Evolutionary conservation across 768 basidiomycete species (phyloP), one percentile per base, ranked within the genome.

Genomic region (Mycena latifolia): DNA sequence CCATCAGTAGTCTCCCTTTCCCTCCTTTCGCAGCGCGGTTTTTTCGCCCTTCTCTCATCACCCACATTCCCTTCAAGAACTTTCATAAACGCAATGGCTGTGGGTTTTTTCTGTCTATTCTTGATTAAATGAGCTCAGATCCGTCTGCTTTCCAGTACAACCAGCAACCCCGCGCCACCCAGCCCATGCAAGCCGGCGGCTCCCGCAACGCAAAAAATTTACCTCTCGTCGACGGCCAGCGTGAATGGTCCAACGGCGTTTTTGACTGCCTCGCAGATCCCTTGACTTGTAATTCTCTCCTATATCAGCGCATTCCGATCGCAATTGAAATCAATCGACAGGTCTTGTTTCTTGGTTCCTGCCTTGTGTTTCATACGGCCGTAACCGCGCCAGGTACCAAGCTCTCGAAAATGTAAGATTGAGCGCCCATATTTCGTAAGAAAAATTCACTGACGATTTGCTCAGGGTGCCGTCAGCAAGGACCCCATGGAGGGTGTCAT

Each of bases 261-360:
- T 70, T 70, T 43, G 65, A 66, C 61, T 70, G 69, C 48, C 50
- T 70, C 33, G 14, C 56, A 20, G 69, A 70, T 9, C 69, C 69
- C 22, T 56, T 70, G 9, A 70, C 69, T 17, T 70, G 69, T 66
- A 29, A 11, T 57, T 28, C 37, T n/a, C 27, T 29, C 27, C 12
- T 25, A 2, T 25, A 12, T 24, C 18, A 18, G 0, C 29, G 9
- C 12, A 25, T 15, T 43, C 39, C 25, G 20, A 20, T 52, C 29
- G 37, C 10, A 4, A 39, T 18, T 39, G 18, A 37, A n/a, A 20
- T 15, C 24, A 25, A 35, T 18, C 3, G 18, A 28, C 33, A 70
- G 69, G 69, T 18, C 41, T 70, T 33, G 69, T 70, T 29, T 70
- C 69, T 48, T 70, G 69, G 69, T 70, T 70, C 65, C 41, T 70